Percentiles rank a stretch among this genome's conserved stretches.
phyloP scores from a whole-genome alignment of 768 basidiomycete species.

The Trametes punicea region DNA sequence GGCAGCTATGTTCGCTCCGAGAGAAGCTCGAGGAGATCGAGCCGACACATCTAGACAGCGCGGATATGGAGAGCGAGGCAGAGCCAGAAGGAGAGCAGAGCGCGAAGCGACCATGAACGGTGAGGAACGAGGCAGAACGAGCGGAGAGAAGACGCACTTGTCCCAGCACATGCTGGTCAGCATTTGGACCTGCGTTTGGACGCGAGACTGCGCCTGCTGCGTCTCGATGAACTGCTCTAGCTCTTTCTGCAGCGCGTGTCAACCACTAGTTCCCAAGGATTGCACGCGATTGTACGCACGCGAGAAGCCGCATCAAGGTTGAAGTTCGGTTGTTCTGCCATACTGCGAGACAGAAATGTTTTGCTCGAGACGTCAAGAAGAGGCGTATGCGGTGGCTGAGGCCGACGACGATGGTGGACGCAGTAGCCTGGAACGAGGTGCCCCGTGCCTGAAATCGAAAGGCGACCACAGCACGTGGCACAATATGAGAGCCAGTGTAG shows the following conservation, averaged over 20 bases:
- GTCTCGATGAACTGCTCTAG: conserved; percentile 74
- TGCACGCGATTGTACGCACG: conserved; percentile 36
- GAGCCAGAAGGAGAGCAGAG: conserved; percentile 8
- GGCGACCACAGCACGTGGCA: conserved; percentile 8
- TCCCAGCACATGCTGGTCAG: conserved; percentile 90
- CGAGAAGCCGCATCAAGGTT: conserved; percentile 80
- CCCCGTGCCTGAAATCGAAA: conserved; percentile 16
- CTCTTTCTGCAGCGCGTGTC: conserved; percentile 60
- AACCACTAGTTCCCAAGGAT: conserved; percentile 5
- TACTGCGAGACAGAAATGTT: conserved; percentile 27
- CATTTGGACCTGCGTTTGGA: conserved; percentile 69
- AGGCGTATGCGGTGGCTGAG: conserved; percentile 9
- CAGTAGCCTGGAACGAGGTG: background rate
- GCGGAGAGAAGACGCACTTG: conserved; percentile 56
- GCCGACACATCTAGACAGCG: conserved; percentile 64
- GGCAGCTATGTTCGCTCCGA: conserved; percentile 73
- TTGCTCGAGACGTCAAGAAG: background rate
- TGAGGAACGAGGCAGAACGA: background rate
- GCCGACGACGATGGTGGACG: background rate
- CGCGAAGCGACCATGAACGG: background rate
- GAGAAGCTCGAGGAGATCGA: conserved; percentile 78
- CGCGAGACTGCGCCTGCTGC: conserved; percentile 73
- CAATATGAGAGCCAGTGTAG: conserved; percentile 7
- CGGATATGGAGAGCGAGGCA: conserved; percentile 10
- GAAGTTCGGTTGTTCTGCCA: conserved; percentile 36